Conservation (phyloP, 208 protist genomes). For the Leishmania martiniquensis region DNA sequence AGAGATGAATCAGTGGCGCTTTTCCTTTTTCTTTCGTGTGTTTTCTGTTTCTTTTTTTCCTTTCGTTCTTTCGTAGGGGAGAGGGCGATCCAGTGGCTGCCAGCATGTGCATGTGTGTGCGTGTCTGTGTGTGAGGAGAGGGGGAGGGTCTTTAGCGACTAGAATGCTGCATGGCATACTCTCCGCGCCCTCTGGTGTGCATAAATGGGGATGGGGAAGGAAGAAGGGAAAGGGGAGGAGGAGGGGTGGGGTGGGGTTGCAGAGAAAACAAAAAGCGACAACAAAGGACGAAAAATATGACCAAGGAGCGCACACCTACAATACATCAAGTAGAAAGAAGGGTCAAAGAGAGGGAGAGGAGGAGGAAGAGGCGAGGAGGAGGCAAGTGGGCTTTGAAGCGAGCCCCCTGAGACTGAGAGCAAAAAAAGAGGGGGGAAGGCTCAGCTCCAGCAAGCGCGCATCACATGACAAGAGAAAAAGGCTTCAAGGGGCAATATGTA, state of each 20-base stretch:
- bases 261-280: constrained; percentile 1
- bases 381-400: not conserved
- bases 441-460: not conserved
- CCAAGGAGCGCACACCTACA: constrained; percentile 7
- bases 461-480: constrained; percentile 1
- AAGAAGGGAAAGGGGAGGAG: not conserved
- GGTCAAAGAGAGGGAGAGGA: not conserved
- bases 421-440: not conserved
- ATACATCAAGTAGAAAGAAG: constrained; percentile 12
- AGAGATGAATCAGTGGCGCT: not conserved
- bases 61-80: not conserved
- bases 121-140: too few species aligned
- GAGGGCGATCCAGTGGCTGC: not conserved
- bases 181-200: not conserved
- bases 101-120: not conserved
- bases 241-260: too few species aligned
- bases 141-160: not conserved
- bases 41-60: not conserved
- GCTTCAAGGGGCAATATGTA: constrained; percentile 19
- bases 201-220: not conserved
- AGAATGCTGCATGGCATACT: not conserved
- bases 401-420: not conserved
- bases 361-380: not conserved
- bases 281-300: not conserved
- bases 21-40: not conserved